Evolutionary conservation across 2,329 filamentous ascomycete genomes (phyloP), one percentile per base, ranked within the genome.

Genomic region (Ilyonectria destructans): DNA sequence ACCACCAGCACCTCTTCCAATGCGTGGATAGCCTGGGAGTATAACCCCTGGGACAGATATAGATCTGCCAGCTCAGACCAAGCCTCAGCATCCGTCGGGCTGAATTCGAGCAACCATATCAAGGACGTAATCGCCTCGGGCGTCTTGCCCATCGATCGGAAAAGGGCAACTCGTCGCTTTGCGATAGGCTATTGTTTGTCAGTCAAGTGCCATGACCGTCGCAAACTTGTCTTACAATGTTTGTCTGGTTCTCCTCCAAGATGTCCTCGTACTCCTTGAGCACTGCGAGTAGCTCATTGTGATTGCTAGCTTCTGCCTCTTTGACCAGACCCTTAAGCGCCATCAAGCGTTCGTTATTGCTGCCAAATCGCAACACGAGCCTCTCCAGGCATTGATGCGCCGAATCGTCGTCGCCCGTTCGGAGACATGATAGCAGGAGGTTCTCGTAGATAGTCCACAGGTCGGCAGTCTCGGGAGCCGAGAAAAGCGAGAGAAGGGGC

Each of bases 21-120:
- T 68, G 94, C 92, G 80, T 92, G 97, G 58, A 97, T 90, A 45
- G 95, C 93, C 80, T 98, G 96, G 15, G 91, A 84, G 77, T 93
- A 94, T 75, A 96, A 82, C 1, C 92, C 94, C 78, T 96, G 92
- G 21, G 87, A 87, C 33, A 95, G 86, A 81, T 99, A 98, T 69
- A 98, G 83, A 78, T 97, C 94, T 60, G 93, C 90, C 73, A 98
- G 86, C 83, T 99, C 96, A 59, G 94, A 90, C 96, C 96, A 99
- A 10, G 93, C 91, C 84, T 99, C 96, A 6, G 92, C 91, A 83
- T 99, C 96, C 2, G 93, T 97, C 2, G 96, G 95, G 61, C 91
- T 93, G 69, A 92, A 91, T 77, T 97, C 93, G 54, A 99, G 84
- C 31, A 98, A 86, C 64, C 91, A 87, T 69, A 91, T 90, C 65